Conservation (phyloP, 2,329 filamentous ascomycete species). For the Parastagonospora avenae region DNA sequence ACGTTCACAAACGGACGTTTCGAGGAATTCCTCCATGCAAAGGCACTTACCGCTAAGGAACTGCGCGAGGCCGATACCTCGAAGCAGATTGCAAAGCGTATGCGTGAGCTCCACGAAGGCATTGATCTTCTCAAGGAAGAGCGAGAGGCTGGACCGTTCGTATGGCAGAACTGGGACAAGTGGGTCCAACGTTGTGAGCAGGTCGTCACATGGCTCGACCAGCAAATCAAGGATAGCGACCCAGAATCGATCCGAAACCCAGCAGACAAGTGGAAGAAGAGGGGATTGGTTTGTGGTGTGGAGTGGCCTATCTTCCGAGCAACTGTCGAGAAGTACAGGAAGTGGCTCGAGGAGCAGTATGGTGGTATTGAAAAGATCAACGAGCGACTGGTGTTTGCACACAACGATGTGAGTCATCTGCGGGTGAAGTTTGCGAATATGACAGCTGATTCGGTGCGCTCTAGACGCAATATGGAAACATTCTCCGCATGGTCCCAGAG, state of each 20-base stretch:
- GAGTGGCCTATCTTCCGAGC: constrained; percentile 80
- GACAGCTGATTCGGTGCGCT: constrained; percentile 12
- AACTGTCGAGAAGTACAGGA: constrained; percentile 77
- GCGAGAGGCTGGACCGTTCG: constrained; percentile 75
- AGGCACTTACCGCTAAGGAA: constrained; percentile 76
- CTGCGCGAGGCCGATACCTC: constrained; percentile 82
- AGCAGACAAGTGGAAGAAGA: constrained; percentile 66
- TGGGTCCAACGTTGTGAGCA: constrained; percentile 76
- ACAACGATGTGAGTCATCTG: constrained; percentile 78
- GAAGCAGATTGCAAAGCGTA: constrained; percentile 92
- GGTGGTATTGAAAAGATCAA: constrained; percentile 70
- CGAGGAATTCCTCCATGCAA: constrained; percentile 89
- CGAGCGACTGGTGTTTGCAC: constrained; percentile 85
- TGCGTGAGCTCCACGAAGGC: constrained; percentile 94
- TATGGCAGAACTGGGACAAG: constrained; percentile 94
- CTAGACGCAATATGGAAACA: constrained; percentile 97
- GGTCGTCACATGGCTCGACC: constrained; percentile 63
- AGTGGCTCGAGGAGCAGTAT: constrained; percentile 74
- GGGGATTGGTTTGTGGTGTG: constrained; percentile 80
- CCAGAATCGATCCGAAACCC: constrained; percentile 44
- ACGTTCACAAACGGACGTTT: constrained; percentile 96
- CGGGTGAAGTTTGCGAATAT: not conserved
- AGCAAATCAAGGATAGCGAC: constrained; percentile 58
- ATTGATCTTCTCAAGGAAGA: constrained; percentile 84
- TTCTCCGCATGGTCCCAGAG: constrained; percentile 75